A percentile compares a stretch with the other conserved stretches of the same genome.
These are phyloP conservation scores for Turritis glabra DNA, from an alignment of 345 rosid genomes.

Conservation along the genomic window DNA sequence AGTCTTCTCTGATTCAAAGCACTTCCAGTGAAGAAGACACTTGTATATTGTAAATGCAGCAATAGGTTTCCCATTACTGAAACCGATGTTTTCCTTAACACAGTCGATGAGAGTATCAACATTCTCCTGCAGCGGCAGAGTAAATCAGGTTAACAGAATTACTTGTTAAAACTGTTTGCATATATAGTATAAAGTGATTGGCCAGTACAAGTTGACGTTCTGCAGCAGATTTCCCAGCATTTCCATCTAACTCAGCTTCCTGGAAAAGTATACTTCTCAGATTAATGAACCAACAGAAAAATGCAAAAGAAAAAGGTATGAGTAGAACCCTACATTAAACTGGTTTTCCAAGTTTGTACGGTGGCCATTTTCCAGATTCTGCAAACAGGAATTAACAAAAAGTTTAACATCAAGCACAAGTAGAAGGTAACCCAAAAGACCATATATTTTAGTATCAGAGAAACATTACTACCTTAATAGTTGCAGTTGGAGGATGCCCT, in stretches of 20 bases:
- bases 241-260: constrained; percentile 76
- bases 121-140: constrained; percentile 65
- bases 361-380: constrained; percentile 90
- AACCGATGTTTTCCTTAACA: constrained; percentile 73
- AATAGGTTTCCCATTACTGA: constrained; percentile 81
- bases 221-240: constrained; percentile 61
- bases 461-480: constrained; percentile 47
- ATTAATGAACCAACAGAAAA: not conserved
- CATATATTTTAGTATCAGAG: not conserved
- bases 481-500: constrained; percentile 57
- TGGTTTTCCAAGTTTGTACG: constrained; percentile 53
- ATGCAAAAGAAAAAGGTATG: constrained; percentile 1
- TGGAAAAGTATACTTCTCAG: constrained; percentile 38
- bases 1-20: constrained; percentile 95
- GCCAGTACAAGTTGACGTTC: constrained; percentile 84
- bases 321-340: constrained; percentile 63
- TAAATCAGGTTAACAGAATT: constrained; percentile 23
- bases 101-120: constrained; percentile 82
- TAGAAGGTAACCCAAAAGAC: constrained; percentile 9
- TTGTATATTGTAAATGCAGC: constrained; percentile 95
- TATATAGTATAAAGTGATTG: constrained; percentile 28
- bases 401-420: constrained; percentile 19
- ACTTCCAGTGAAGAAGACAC: constrained; percentile 97
- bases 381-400: constrained; percentile 35
- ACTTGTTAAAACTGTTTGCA: constrained; percentile 5